Evolutionary conservation across 257 asterid species (phyloP).

Genomic region (Solanum gandarillasii): DNA sequence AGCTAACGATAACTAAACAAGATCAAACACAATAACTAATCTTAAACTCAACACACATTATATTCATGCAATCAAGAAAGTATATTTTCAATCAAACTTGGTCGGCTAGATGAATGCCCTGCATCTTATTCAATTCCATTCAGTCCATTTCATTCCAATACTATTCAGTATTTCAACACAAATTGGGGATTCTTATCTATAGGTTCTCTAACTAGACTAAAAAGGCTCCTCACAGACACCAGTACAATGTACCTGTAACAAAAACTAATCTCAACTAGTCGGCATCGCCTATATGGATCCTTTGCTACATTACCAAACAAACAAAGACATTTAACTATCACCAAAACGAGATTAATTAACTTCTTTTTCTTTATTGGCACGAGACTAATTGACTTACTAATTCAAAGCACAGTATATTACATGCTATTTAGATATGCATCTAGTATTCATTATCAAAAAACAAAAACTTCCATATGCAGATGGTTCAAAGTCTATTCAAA

Average conservation of each 20-base stretch:
- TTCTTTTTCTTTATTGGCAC: not conserved
- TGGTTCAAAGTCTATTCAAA: not conserved
- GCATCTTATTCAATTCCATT: not conserved
- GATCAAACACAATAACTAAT: not conserved
- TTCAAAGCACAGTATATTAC: not conserved
- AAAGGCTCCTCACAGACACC: not conserved
- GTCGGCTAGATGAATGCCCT: not conserved
- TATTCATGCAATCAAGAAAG: not conserved
- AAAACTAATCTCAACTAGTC: not conserved
- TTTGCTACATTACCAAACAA: not conserved
- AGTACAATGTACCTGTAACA: not conserved
- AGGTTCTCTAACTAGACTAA: not conserved
- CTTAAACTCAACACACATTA: not conserved
- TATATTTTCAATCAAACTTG: not conserved
- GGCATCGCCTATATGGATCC: not conserved
- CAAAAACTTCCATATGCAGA: not conserved
- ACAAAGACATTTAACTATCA: not conserved
- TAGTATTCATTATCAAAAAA: not conserved
- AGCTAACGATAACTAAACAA: not conserved
- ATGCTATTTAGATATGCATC: not conserved
- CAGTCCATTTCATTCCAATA: not conserved
- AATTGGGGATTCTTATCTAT: not conserved
- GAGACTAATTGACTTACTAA: not conserved
- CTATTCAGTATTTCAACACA: not conserved
- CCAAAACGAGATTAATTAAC: not conserved